phyloP scores from a whole-genome alignment of 495 filamentous ascomycete genomes.

The Neurospora cerealis region DNA sequence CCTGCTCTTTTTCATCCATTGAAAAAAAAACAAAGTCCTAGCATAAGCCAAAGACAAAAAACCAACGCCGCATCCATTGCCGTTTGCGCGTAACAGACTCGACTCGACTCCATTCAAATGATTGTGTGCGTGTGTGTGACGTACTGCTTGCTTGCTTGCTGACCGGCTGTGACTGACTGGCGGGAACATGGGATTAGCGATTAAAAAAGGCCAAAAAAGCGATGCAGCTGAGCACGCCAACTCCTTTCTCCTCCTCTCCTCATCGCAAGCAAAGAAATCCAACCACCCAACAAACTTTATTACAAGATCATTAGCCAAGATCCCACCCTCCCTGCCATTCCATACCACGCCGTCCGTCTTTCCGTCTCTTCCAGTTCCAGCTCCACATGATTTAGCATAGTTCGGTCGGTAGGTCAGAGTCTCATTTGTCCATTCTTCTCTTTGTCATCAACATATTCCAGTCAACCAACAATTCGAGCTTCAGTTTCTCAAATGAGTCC shows the following conservation, averaged over 20 bases:
- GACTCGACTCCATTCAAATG: background rate
- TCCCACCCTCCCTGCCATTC: background rate
- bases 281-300: background rate
- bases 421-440: background rate
- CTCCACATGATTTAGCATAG: background rate
- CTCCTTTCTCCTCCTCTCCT: background rate
- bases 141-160: background rate
- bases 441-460: background rate
- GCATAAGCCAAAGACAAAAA: background rate
- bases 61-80: background rate
- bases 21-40: background rate
- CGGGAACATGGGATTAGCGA: background rate
- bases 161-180: background rate
- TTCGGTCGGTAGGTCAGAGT: background rate
- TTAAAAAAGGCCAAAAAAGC: background rate
- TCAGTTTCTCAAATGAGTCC: conserved; percentile 29
- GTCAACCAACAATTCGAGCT: background rate
- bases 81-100: background rate
- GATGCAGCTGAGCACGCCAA: background rate
- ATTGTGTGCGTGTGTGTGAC: background rate
- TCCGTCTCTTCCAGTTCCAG: background rate
- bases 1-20: background rate
- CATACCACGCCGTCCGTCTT: background rate
- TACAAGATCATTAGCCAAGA: background rate
- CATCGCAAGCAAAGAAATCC: background rate